Conservation (phyloP, 257 asterid species). For the Nicotiana tabacum region DNA sequence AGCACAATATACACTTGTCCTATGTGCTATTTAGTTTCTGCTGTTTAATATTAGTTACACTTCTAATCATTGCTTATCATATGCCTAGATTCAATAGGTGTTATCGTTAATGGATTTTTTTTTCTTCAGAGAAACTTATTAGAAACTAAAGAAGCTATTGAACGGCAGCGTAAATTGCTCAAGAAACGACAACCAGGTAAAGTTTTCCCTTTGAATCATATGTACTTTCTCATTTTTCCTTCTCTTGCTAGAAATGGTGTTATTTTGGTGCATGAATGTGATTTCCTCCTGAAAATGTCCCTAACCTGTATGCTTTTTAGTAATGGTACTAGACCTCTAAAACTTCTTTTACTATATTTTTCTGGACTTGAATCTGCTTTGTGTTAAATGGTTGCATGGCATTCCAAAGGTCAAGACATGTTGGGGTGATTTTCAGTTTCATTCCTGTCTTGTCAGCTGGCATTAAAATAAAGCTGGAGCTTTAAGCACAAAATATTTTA, state of each 20-base stretch:
- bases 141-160: conserved; percentile 87
- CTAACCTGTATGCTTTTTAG: background rate
- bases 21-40: background rate
- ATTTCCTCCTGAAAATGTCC: background rate
- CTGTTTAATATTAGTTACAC: background rate
- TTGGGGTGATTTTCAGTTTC: background rate
- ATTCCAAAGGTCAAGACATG: background rate
- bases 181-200: conserved; percentile 87
- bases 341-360: background rate
- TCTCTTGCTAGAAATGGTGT: background rate
- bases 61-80: background rate
- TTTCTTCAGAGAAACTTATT: conserved; percentile 56
- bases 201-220: conserved; percentile 4
- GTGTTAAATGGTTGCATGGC: background rate
- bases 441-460: background rate
- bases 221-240: background rate
- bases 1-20: background rate
- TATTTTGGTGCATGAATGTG: background rate
- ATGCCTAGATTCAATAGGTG: background rate
- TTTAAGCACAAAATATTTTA: background rate
- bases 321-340: background rate
- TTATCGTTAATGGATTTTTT: conserved; percentile 2
- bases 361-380: background rate
- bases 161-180: conserved; percentile 83
- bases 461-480: background rate